Evolutionary conservation across 2,329 filamentous ascomycete genomes (phyloP).

Genomic region (Fusarium setosum): DNA sequence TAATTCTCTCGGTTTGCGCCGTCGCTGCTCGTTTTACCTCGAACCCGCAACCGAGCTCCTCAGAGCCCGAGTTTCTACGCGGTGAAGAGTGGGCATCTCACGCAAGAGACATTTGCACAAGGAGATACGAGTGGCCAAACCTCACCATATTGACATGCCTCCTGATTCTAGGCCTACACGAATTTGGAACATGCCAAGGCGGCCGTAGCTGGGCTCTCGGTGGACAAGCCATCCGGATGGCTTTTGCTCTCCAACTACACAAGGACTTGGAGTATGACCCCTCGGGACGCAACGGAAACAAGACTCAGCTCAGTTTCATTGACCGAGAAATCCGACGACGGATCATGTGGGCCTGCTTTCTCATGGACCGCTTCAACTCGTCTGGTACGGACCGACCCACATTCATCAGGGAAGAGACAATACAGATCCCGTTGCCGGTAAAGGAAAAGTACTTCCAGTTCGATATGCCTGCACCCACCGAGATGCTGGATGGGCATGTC

Average conservation of each 20-base stretch:
- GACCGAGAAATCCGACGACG: conserved; percentile 92
- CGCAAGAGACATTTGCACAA: conserved; percentile 87
- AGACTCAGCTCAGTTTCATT: conserved; percentile 82
- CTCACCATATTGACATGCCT: conserved; percentile 95
- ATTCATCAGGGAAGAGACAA: conserved; percentile 88
- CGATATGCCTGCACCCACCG: conserved; percentile 89
- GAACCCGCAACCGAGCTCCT: conserved; percentile 81
- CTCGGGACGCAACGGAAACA: conserved; percentile 68
- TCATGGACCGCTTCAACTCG: conserved; percentile 98
- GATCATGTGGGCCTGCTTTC: conserved; percentile 98
- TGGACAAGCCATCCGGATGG: conserved; percentile 96
- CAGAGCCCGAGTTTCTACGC: conserved; percentile 80
- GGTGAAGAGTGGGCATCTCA: conserved; percentile 92
- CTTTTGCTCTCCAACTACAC: conserved; percentile 93
- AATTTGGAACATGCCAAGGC: conserved; percentile 97
- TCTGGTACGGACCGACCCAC: conserved; percentile 93
- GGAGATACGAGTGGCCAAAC: conserved; percentile 92
- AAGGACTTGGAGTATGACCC: conserved; percentile 89
- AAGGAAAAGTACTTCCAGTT: conserved; percentile 91
- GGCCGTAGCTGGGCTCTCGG: conserved; percentile 96
- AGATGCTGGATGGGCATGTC: conserved; percentile 80
- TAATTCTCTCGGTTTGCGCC: conserved; percentile 93
- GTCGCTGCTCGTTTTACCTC: conserved; percentile 95
- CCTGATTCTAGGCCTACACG: conserved; percentile 88
- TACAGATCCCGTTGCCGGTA: conserved; percentile 90